Evolutionary conservation across 306 rosid genomes (phyloP).

Genomic region (Urtica urens): DNA sequence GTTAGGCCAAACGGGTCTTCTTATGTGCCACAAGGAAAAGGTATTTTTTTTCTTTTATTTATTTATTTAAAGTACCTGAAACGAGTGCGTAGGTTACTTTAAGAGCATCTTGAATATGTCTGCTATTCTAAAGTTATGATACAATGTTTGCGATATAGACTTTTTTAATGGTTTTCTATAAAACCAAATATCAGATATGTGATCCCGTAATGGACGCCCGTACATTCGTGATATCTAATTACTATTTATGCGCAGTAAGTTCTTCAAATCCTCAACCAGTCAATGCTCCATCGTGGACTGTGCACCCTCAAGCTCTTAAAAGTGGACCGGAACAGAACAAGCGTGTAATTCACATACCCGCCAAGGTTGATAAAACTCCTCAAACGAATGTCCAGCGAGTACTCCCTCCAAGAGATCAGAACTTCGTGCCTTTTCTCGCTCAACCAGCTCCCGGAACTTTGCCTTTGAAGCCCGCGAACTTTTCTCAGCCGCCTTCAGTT

Average conservation of each 20-base stretch:
- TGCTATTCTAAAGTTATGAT: too few relatives aligned
- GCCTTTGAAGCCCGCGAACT: constrained; percentile 44
- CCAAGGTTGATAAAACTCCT: constrained; percentile 45
- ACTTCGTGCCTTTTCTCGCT: constrained; percentile 44
- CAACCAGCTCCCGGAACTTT: constrained; percentile 62
- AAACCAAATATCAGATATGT: too few relatives aligned
- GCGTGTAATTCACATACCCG: constrained; percentile 36
- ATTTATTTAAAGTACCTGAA: too few relatives aligned
- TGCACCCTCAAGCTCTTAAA: constrained; percentile 59
- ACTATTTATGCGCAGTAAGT: constrained; percentile 33
- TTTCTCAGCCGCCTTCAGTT: constrained; percentile 49
- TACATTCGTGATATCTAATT: too few relatives aligned
- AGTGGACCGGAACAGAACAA: constrained; percentile 51
- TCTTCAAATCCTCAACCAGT: constrained; percentile 38
- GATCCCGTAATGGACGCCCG: too few relatives aligned
- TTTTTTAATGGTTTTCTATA: too few relatives aligned
- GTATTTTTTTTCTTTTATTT: too few relatives aligned
- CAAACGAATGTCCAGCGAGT: constrained; percentile 24
- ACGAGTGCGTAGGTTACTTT: too few relatives aligned
- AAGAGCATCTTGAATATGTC: too few relatives aligned
- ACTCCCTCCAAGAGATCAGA: constrained; percentile 49
- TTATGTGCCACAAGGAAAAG: constrained; percentile 55
- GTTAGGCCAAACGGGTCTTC: constrained; percentile 63
- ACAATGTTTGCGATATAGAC: too few relatives aligned
- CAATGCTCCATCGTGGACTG: constrained; percentile 66